These are phyloP conservation scores for Neofusicoccum laricinum DNA, from an alignment of 2,329 filamentous ascomycete species.

Conservation along the genomic window DNA sequence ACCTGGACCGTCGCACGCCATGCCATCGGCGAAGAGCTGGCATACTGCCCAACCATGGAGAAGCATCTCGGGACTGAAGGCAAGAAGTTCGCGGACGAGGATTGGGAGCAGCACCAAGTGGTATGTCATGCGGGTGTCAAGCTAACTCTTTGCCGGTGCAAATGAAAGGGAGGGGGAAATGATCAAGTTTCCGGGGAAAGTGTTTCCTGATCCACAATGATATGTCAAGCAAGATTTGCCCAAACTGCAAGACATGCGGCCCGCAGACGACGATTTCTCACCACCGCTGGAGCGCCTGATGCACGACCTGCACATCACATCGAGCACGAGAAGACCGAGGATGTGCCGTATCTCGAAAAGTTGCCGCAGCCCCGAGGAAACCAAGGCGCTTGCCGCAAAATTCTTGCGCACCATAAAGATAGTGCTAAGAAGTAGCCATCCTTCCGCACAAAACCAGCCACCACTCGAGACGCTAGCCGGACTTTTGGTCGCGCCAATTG, in stretches of 20 bases:
- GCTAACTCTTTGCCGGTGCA: too few species aligned
- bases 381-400: constrained; percentile 27
- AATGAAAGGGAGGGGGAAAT: too few species aligned
- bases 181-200: not conserved
- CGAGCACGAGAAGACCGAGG: constrained; percentile 30
- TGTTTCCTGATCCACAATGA: not conserved
- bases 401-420: constrained; percentile 33
- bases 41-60: constrained; percentile 21
- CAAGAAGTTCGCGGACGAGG: constrained; percentile 16
- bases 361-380: constrained; percentile 23
- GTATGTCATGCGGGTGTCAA: too few species aligned
- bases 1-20: constrained; percentile 20
- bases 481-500: constrained; percentile 56
- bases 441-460: constrained; percentile 45
- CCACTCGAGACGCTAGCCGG: constrained; percentile 57
- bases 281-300: constrained; percentile 27
- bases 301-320: constrained; percentile 27
- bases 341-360: constrained; percentile 30
- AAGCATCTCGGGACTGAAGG: constrained; percentile 19
- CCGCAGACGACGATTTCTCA: constrained; percentile 23
- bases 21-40: constrained; percentile 21
- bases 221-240: constrained; percentile 32
- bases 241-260: constrained; percentile 29
- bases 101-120: constrained; percentile 18
- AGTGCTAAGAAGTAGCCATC: constrained; percentile 30